Base-by-base conservation (phyloP, 2,329 filamentous ascomycete species). In the Zalaria sp. region DNA sequence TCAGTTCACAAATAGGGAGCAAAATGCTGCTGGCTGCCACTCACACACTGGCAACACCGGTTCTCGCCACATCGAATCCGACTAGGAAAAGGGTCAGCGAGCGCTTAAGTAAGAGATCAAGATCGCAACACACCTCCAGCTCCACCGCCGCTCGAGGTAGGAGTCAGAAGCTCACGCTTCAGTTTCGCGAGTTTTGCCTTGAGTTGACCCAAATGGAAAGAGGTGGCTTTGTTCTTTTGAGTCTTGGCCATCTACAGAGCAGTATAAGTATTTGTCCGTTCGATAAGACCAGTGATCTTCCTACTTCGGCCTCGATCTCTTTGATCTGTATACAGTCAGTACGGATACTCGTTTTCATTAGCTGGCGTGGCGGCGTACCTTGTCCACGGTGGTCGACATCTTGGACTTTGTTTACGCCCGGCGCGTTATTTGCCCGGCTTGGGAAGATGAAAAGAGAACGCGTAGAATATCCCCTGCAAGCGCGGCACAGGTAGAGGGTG, bases 141-240 rank as follows among this genome's bases (percentile, higher is more conserved):
- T 43, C 89, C 88, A 43, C 88, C 86, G 39, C 88, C 83, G 39
- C 84, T 73, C 34, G 78, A 73, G 18, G 73, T 71, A 5, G 91
- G 91, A 35, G 85, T 94, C 51, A 98, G 73, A 39, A 98, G 78
- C 66, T 98, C 91, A 59, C 86, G 79, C 73, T 95, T 96, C 57
- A 98, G 73, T 70, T 98, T 98, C 38, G 91, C 89, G 58, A 98
- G 77, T 67, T 98, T 98, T 51, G 91, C 91, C 68, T 98, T 98
- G 53, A 98, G 71, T 67, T 96, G 89, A 57, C 75, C 87, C 64
- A 95, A 70, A 74, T 95, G 88, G 64, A 80, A 94, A 38, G 86
- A 88, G 8, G 87, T 94, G 41, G 83, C 83, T 70, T 95, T 95
- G 67, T 95, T 95, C 71, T 95, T 95, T 65, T 96, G 88, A 58